Base-by-base conservation (phyloP, 345 rosid species). In the Corchorus olitorius region DNA sequence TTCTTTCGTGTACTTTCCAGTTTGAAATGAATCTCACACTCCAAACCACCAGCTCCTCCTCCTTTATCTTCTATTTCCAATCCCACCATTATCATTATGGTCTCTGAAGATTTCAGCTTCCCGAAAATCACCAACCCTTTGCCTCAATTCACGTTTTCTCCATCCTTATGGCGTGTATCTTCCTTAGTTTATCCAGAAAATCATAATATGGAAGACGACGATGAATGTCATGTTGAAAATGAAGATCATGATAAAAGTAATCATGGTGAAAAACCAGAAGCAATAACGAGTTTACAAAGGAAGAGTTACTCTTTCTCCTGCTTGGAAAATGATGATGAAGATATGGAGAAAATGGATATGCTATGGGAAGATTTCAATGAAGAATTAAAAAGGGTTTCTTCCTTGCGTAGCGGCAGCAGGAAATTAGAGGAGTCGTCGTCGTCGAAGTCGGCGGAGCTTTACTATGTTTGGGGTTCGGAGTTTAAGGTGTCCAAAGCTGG, bases 311-410 rank as follows among this genome's bases (percentile, higher is more conserved):
- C 75, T 4, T 14, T 7, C 19, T 15, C 35, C 52, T 15, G 2
- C 39, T 45, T 27, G 19, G 70, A 52, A 46, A 45, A 34, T 11
- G 19, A 43, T 0, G 0, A 5, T 1, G 82, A 82, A 2, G 66
- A 63, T 8, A 5, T 3, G 49, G 83, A 83, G 81, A 78, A 71
- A 71, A 85, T 85, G 88, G 86, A 85, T 69, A 54, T 81, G 86
- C 58, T 85, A 45, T 83, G 88, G 88, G 88, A 81, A 62, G 63
- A 85, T 7, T 82, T 82, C 70, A 80, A 82, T n/a, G 82, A 85
- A 46, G 86, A 80, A 43, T 64, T 76, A 53, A 73, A 39, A 62
- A 81, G 83, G 76, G 73, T 37, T 13, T 45, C 77, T 69, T 78
- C 77, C 27, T 11, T 37, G 52, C 17, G 48, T 45, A 45, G 49